phyloP scores from a whole-genome alignment of 139 green algal species.

The Chlamydomonas urium region DNA sequence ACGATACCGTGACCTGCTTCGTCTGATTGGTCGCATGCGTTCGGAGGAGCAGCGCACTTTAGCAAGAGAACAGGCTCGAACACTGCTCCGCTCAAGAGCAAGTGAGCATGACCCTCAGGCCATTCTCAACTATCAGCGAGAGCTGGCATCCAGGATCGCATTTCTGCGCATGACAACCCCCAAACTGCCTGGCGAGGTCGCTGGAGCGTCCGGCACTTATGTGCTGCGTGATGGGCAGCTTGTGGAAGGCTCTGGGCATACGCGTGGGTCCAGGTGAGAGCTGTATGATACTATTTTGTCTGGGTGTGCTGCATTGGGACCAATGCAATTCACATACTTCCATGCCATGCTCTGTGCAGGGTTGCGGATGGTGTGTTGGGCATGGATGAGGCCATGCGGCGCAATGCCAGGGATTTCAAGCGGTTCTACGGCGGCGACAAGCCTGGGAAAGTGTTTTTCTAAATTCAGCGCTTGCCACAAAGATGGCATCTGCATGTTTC shows the following conservation, averaged over 20 bases:
- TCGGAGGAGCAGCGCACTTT: not conserved
- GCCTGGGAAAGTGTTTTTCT: conserved; percentile 37
- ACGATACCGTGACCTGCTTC: too few species aligned
- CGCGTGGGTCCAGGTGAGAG: conserved; percentile 25
- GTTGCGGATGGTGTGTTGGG: conserved; percentile 59
- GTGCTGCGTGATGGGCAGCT: conserved; percentile 30
- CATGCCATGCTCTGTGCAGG: conserved; percentile 35
- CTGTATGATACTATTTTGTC: not conserved
- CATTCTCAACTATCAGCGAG: conserved; percentile 20
- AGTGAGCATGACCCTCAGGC: conserved; percentile 18
- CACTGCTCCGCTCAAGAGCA: conserved; percentile 6
- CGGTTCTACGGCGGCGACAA: conserved; percentile 30
- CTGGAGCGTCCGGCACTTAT: conserved; percentile 9
- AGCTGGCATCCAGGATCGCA: conserved; percentile 23
- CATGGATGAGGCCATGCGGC: conserved; percentile 52
- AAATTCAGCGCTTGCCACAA: too few species aligned
- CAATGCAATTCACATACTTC: not conserved
- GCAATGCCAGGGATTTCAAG: conserved; percentile 38
- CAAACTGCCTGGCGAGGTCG: conserved; percentile 17
- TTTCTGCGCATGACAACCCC: conserved; percentile 36
- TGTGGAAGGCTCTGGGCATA: conserved; percentile 21
- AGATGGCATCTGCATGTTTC: too few species aligned
- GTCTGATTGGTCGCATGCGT: not conserved
- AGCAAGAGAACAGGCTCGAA: conserved; percentile 16
- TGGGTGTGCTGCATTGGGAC: not conserved